phyloP scores from a whole-genome alignment of 1,139 yeast species.

The Suhomyces wounanorum region DNA sequence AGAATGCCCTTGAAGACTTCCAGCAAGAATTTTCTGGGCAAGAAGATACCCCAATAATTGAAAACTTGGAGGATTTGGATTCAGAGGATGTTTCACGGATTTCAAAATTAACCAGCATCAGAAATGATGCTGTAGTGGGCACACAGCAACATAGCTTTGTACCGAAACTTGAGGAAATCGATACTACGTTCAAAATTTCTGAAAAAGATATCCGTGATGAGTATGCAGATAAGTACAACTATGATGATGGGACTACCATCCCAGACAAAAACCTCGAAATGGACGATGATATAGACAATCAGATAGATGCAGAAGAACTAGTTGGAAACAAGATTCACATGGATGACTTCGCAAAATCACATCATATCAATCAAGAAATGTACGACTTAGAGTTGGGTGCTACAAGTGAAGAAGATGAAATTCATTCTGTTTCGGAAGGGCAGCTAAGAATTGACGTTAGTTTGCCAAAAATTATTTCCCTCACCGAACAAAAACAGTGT shows the following conservation, averaged over 20 bases:
- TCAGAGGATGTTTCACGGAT: conserved; percentile 13
- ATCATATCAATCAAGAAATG: conserved; percentile 12
- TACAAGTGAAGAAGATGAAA: conserved; percentile 9
- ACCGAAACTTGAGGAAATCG: conserved; percentile 13
- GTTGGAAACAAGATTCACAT: conserved; percentile 2
- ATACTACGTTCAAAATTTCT: conserved; percentile 5
- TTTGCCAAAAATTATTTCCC: neutral
- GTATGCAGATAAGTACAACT: conserved; percentile 18
- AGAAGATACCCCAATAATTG: conserved; percentile 25
- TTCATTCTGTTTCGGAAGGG: neutral
- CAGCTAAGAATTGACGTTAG: neutral
- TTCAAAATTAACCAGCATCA: neutral
- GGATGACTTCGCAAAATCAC: neutral
- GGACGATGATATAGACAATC: conserved; percentile 10
- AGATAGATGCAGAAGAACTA: conserved; percentile 1
- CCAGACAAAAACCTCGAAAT: conserved; percentile 2
- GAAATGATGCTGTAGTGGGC: conserved; percentile 6
- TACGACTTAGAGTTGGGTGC: conserved; percentile 18
- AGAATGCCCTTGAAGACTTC: neutral
- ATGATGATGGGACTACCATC: conserved; percentile 16
- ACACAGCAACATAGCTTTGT: conserved; percentile 13
- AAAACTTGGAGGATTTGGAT: conserved; percentile 19
- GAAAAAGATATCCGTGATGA: conserved; percentile 16
- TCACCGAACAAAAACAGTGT: conserved; percentile 12
- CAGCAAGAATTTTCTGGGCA: conserved; percentile 15